Percentiles rank a stretch among this genome's conserved stretches.
Conservation (phyloP, 2,329 filamentous ascomycete genomes). For the Myotisia sp. region DNA sequence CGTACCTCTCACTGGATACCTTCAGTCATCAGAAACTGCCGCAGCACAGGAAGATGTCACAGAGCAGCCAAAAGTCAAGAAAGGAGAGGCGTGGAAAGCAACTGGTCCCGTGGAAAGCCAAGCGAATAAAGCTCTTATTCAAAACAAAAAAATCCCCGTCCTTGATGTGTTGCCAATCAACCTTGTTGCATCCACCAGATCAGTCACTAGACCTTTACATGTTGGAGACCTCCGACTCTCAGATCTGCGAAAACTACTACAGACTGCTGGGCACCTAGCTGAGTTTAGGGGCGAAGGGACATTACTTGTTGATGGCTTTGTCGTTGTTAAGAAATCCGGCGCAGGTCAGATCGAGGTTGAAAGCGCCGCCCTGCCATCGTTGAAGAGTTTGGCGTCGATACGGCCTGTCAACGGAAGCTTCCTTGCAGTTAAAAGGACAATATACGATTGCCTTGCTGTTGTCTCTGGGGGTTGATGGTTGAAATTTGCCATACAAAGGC, state of each 20-base stretch:
- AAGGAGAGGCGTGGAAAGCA: slow-evolving; percentile 30
- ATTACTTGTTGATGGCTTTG: slow-evolving; percentile 71
- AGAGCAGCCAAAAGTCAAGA: slow-evolving; percentile 37
- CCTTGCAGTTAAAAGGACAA: slow-evolving; percentile 73
- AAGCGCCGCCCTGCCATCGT: slow-evolving; percentile 47
- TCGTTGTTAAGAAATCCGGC: slow-evolving; percentile 76
- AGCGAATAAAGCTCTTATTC: slow-evolving; percentile 15
- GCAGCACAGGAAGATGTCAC: slow-evolving; percentile 23
- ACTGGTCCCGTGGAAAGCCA: slow-evolving; percentile 14
- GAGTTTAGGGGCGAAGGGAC: slow-evolving; percentile 91
- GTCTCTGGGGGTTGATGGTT: slow-evolving; percentile 57
- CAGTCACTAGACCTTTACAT: slow-evolving; percentile 74
- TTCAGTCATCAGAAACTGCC: slow-evolving; percentile 37
- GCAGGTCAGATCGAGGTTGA: slow-evolving; percentile 83
- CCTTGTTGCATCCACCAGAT: slow-evolving; percentile 57
- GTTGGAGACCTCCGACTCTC: slow-evolving; percentile 85
- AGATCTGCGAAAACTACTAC: slow-evolving; percentile 73
- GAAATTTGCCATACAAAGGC: too few species aligned
- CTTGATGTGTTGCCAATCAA: slow-evolving; percentile 46
- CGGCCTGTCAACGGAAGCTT: slow-evolving; percentile 52
- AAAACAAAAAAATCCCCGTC: slow-evolving; percentile 32
- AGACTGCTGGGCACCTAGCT: slow-evolving; percentile 65
- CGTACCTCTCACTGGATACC: slow-evolving; percentile 72
- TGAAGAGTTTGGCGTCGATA: slow-evolving; percentile 27
- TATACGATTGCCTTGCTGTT: slow-evolving; percentile 87